These are phyloP conservation scores for Cytospora paraplurivora DNA, from an alignment of 2,329 filamentous ascomycete genomes.

Conservation along the genomic window DNA sequence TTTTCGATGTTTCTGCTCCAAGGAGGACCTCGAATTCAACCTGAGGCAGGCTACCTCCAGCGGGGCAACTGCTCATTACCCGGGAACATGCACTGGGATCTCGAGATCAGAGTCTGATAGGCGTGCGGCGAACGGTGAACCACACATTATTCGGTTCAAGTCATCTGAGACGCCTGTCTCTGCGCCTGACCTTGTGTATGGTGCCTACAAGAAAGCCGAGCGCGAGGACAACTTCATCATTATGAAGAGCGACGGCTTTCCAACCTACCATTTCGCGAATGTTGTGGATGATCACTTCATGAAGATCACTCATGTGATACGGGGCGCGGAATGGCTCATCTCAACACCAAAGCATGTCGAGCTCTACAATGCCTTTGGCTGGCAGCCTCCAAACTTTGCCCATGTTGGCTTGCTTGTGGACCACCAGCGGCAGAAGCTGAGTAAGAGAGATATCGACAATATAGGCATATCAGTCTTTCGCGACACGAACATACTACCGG, in stretches of 20 bases:
- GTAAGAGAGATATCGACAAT: slow-evolving; percentile 72
- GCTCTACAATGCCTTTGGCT: slow-evolving; percentile 77
- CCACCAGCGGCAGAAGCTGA: slow-evolving; percentile 72
- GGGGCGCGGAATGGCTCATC: slow-evolving; percentile 94
- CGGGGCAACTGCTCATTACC: slow-evolving; percentile 50
- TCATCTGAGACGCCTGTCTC: slow-evolving; percentile 62
- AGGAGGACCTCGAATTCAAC: slow-evolving; percentile 60
- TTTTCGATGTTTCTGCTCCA: slow-evolving; percentile 91
- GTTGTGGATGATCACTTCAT: slow-evolving; percentile 96
- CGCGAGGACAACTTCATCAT: slow-evolving; percentile 81
- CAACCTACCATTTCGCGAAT: slow-evolving; percentile 96
- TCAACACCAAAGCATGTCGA: slow-evolving; percentile 77
- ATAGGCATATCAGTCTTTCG: slow-evolving; percentile 54
- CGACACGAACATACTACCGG: slow-evolving; percentile 48
- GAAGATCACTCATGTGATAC: slow-evolving; percentile 93
- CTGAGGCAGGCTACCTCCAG: slow-evolving; percentile 40
- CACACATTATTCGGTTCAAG: slow-evolving; percentile 77
- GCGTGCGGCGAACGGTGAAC: slow-evolving; percentile 67
- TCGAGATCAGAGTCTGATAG: slow-evolving; percentile 67
- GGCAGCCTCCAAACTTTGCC: slow-evolving; percentile 74
- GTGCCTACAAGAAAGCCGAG: slow-evolving; percentile 59
- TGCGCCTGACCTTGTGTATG: slow-evolving; percentile 81
- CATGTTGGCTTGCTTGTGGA: slow-evolving; percentile 78
- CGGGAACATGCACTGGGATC: slow-evolving; percentile 71
- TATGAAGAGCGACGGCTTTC: slow-evolving; percentile 86